phyloP scores from a whole-genome alignment of 306 rosid genomes.

The Luffa aegyptiaca region DNA sequence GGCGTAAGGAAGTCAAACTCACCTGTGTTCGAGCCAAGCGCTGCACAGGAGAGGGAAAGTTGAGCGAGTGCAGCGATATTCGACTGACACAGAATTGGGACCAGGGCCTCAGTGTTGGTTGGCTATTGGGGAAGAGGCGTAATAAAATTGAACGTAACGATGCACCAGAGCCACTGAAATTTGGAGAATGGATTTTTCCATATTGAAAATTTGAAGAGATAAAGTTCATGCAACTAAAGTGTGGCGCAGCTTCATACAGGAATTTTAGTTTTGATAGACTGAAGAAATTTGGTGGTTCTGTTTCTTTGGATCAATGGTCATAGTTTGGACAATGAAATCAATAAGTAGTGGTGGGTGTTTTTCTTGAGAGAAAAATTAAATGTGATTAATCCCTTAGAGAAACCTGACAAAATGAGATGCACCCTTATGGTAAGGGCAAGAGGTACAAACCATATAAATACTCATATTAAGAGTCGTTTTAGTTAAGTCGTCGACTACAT shows the following conservation, averaged over 20 bases:
- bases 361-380: neutral
- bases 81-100: neutral
- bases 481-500: neutral
- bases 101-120: neutral
- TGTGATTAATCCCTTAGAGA: neutral
- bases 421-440: neutral
- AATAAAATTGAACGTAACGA: constrained; percentile 30
- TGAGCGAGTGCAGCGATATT: neutral
- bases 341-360: neutral
- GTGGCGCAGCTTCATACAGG: constrained; percentile 58
- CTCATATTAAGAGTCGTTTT: neutral
- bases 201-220: constrained; percentile 31
- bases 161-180: constrained; percentile 80
- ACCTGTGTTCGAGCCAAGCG: constrained; percentile 8
- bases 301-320: neutral
- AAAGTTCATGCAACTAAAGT: constrained; percentile 42
- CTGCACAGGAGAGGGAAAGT: neutral
- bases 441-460: neutral
- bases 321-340: neutral
- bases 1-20: neutral
- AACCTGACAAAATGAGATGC: neutral
- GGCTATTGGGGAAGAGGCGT: neutral
- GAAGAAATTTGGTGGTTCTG: neutral
- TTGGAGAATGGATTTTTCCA: constrained; percentile 24
- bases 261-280: neutral